Conservation (phyloP, 495 filamentous ascomycete species). For the Acidomyces sp. region DNA sequence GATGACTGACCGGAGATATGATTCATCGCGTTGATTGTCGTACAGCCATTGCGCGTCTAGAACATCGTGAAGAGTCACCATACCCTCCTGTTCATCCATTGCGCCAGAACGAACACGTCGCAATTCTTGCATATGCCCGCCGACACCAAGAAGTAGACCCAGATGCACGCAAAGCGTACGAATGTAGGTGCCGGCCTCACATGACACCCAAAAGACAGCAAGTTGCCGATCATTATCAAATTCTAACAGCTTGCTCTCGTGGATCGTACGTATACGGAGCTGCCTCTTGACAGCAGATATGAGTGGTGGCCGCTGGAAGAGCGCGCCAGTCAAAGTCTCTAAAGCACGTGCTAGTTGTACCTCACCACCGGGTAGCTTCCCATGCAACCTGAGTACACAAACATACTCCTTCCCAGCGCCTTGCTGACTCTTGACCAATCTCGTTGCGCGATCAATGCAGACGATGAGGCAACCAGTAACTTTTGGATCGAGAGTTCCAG, state of each 20-base stretch:
- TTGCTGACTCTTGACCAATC: conserved; percentile 95
- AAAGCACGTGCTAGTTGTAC: conserved; percentile 78
- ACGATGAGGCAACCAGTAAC: conserved; percentile 83
- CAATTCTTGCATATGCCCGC: conserved; percentile 97
- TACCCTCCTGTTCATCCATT: conserved; percentile 74
- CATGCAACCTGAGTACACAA: conserved; percentile 80
- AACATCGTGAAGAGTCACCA: conserved; percentile 93
- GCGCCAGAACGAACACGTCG: conserved; percentile 85
- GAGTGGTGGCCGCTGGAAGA: conserved; percentile 92
- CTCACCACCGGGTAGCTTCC: conserved; percentile 81
- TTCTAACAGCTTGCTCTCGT: conserved; percentile 88
- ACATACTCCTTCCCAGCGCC: conserved; percentile 89
- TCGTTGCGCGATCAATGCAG: conserved; percentile 88
- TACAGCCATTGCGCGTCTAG: conserved; percentile 87
- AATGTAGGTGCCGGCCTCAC: conserved; percentile 97
- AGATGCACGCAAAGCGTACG: conserved; percentile 95
- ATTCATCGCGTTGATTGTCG: conserved; percentile 84
- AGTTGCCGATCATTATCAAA: conserved; percentile 96
- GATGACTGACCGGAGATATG: conserved; percentile 76
- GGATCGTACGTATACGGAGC: conserved; percentile 89
- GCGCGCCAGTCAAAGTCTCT: conserved; percentile 85
- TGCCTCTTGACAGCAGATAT: conserved; percentile 98
- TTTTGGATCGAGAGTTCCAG: conserved; percentile 90
- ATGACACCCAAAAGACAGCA: conserved; percentile 99
- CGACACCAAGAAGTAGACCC: conserved; percentile 81